These are phyloP conservation scores for Zygosaccharomyces siamensis DNA, from an alignment of 805 yeast genomes.

Conservation along the genomic window DNA sequence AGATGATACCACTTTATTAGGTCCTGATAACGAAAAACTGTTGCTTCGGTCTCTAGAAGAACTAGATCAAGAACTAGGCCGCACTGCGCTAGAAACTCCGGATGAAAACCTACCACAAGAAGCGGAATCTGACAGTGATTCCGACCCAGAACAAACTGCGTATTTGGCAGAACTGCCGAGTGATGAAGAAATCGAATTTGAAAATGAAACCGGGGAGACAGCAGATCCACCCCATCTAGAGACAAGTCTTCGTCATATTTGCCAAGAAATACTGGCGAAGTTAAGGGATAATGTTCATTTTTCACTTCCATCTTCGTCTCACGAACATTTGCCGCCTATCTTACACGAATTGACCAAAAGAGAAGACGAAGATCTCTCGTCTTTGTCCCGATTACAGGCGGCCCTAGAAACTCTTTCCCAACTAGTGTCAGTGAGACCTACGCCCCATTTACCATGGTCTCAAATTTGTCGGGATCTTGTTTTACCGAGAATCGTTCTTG, in stretches of 20 bases:
- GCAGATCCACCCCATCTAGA: not conserved
- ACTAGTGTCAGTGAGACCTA: not conserved
- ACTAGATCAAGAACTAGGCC: not conserved
- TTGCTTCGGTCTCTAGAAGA: not conserved
- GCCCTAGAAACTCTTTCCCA: slow-evolving; percentile 4
- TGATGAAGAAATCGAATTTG: slow-evolving; percentile 16
- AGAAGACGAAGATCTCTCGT: not conserved
- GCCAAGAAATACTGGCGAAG: not conserved
- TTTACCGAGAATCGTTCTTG: slow-evolving; percentile 21
- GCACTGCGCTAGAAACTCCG: not conserved
- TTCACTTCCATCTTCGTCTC: not conserved
- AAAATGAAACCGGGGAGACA: slow-evolving; percentile 9
- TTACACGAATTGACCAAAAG: not conserved
- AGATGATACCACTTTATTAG: not conserved
- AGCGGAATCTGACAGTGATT: slow-evolving; percentile 9
- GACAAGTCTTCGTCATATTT: not conserved
- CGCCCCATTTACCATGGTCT: slow-evolving; percentile 2
- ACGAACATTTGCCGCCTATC: not conserved
- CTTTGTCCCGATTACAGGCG: not conserved
- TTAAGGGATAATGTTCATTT: not conserved
- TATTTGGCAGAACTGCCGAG: slow-evolving; percentile 21
- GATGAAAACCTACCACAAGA: not conserved
- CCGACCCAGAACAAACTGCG: slow-evolving; percentile 23
- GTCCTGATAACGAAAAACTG: slow-evolving; percentile 2
- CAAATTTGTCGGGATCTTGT: slow-evolving; percentile 5